Conservation (phyloP, 148 eudicot genomes). For the Fagopyrum tataricum region DNA sequence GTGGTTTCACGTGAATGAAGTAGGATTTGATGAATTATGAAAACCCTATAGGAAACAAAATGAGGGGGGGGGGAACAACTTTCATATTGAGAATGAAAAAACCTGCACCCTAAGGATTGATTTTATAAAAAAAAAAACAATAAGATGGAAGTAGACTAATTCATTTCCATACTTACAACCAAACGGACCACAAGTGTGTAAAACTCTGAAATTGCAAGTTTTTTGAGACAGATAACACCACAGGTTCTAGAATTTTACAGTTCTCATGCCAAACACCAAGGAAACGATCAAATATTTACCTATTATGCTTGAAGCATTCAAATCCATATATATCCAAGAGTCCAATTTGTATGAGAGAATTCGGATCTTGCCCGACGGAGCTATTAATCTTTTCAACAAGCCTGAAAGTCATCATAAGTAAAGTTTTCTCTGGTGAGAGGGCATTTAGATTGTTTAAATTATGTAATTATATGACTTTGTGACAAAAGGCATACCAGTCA, state of each 20-base stretch:
- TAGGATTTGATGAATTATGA: too few species aligned
- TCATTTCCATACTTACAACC: too few species aligned
- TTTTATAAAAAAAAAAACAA: too few species aligned
- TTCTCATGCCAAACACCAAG: not conserved
- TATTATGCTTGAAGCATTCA: conserved; percentile 91
- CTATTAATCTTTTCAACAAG: conserved; percentile 89
- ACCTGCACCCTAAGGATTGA: too few species aligned
- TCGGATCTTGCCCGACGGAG: conserved; percentile 92
- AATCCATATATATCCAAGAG: conserved; percentile 96
- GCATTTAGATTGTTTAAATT: not conserved
- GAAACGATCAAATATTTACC: conserved; percentile 27
- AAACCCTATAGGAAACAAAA: too few species aligned
- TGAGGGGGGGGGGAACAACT: too few species aligned
- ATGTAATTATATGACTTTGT: not conserved
- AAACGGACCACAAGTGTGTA: too few species aligned
- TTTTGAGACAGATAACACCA: not conserved
- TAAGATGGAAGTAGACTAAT: too few species aligned
- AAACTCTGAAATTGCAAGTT: too few species aligned
- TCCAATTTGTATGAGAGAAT: conserved; percentile 75
- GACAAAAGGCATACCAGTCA: conserved; percentile 63
- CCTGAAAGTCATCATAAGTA: conserved; percentile 37
- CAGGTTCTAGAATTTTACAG: not conserved
- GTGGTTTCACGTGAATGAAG: too few species aligned
- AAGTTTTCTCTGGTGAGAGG: conserved; percentile 5
- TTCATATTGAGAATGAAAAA: too few species aligned